Evolutionary conservation across 2,329 filamentous ascomycete species (phyloP).

Genomic region (Phialophora tarda): DNA sequence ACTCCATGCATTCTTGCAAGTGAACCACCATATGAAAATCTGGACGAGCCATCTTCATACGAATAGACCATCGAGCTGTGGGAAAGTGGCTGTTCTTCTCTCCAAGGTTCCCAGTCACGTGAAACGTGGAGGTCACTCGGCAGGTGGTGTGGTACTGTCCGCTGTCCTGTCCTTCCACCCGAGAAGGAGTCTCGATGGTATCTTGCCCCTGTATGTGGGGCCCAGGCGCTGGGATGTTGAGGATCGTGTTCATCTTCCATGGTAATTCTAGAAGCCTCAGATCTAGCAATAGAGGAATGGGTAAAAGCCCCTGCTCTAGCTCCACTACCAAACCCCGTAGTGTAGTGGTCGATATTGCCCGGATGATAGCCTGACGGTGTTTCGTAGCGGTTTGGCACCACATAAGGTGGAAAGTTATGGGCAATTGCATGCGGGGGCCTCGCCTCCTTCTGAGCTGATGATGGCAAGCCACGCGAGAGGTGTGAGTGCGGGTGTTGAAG

Average conservation of each 20-base stretch:
- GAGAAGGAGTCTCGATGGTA: background rate
- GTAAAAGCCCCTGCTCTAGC: background rate
- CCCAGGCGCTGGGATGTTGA: slow-evolving; percentile 39
- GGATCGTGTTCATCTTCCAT: slow-evolving; percentile 54
- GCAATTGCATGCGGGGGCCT: background rate
- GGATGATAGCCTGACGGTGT: background rate
- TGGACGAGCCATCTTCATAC: slow-evolving; percentile 25
- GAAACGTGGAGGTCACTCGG: background rate
- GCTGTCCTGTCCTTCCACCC: background rate
- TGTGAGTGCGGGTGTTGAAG: slow-evolving; percentile 1
- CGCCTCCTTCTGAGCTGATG: background rate
- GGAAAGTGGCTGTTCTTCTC: slow-evolving; percentile 17
- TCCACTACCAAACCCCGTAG: background rate
- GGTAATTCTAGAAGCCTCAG: slow-evolving; percentile 43
- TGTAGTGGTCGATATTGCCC: background rate
- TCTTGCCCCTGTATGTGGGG: background rate
- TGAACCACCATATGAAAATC: slow-evolving; percentile 25
- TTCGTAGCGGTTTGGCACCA: background rate
- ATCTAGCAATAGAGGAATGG: slow-evolving; percentile 15
- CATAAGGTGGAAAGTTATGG: background rate
- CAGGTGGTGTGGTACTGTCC: background rate
- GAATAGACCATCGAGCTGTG: slow-evolving; percentile 26
- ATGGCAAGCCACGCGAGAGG: slow-evolving; percentile 2
- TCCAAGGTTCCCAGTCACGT: slow-evolving; percentile 13
- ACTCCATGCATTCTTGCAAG: slow-evolving; percentile 10